Evolutionary conservation across 1,284 basidiomycete genomes (phyloP), one percentile per base, ranked within the genome.

Genomic region (Ganoderma boninense): DNA sequence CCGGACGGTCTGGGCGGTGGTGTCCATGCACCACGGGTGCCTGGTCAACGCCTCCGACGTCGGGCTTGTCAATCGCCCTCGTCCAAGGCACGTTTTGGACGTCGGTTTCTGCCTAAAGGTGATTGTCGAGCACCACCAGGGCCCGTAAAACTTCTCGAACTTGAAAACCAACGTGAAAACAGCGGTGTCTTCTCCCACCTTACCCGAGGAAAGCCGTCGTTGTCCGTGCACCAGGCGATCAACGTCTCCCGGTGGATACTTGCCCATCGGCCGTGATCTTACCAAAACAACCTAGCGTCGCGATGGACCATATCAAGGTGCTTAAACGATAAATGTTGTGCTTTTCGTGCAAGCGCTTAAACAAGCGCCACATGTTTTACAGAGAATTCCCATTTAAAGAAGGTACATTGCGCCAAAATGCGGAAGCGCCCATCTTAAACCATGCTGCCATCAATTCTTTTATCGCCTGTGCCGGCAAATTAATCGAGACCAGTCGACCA

Each of bases 401-500:
- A 6, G 40, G 23, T 16, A 14, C 13, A 6, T 62, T 10, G 13
- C 10, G n/a, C 4, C 40, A 11, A 42, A 62, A 62, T 43, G 0
- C 20, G 2, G 18, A 18, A 35, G 56, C 29, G 56, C 56, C 29
- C 20, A 4, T 35, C 11, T 60, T 40, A 38, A 32, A 40, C 35
- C n/a, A 38, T 40, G 1, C 29, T 20, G n/a, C 38, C 60, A n/a
- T 40, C 23, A 62, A 62, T 42, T 26, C 20, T 44, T 62, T 42
- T n/a, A 23, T 52, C 49, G 23, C 40, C 23, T 26, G n/a, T 29
- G 1, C 43, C 60, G 40, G 60, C 60, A 62, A 40, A 43, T 42
- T 43, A 62, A 26, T 62, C 60, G 60, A 62, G 40, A n/a, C 40
- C n/a, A 18, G 35, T 40, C 40, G 40, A 62, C 40, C n/a, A 23